Evolutionary conservation across 257 asterid species (phyloP).

Genomic region (Nemophila menziesii): DNA sequence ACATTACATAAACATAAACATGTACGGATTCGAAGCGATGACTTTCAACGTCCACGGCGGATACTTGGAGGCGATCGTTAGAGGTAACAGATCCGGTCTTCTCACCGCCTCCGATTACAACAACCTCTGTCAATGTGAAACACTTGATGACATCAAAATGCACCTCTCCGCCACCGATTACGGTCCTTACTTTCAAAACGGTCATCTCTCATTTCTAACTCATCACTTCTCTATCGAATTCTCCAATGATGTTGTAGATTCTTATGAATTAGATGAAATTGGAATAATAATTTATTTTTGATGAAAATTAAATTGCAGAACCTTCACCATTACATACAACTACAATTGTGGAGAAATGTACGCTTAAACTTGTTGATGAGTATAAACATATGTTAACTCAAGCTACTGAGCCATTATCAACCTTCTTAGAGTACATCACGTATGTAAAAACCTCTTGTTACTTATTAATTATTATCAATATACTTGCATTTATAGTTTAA

Average conservation of each 20-base stretch:
- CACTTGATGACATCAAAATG: constrained; percentile 81
- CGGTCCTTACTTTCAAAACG: constrained; percentile 83
- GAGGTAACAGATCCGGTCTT: constrained; percentile 86
- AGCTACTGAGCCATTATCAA: constrained; percentile 84
- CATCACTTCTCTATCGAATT: not conserved
- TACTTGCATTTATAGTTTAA: too few relatives aligned
- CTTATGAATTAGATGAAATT: too few relatives aligned
- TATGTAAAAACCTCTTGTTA: too few relatives aligned
- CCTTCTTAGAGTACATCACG: constrained; percentile 84
- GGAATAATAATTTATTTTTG: constrained; percentile 11
- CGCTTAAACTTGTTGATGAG: constrained; percentile 84
- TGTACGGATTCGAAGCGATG: constrained; percentile 95
- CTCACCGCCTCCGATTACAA: constrained; percentile 90
- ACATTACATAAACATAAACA: too few relatives aligned
- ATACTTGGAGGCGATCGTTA: constrained; percentile 82
- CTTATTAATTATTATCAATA: too few relatives aligned
- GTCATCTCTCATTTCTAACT: constrained; percentile 21
- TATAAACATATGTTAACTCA: constrained; percentile 82
- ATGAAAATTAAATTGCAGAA: constrained; percentile 33
- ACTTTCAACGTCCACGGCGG: constrained; percentile 90
- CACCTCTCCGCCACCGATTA: constrained; percentile 94
- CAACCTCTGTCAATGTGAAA: constrained; percentile 84
- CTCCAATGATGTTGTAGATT: not conserved
- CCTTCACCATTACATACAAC: constrained; percentile 93
- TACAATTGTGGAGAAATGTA: constrained; percentile 97